Conservation (phyloP, 441 rosid genomes). For the Hura crepitans region DNA sequence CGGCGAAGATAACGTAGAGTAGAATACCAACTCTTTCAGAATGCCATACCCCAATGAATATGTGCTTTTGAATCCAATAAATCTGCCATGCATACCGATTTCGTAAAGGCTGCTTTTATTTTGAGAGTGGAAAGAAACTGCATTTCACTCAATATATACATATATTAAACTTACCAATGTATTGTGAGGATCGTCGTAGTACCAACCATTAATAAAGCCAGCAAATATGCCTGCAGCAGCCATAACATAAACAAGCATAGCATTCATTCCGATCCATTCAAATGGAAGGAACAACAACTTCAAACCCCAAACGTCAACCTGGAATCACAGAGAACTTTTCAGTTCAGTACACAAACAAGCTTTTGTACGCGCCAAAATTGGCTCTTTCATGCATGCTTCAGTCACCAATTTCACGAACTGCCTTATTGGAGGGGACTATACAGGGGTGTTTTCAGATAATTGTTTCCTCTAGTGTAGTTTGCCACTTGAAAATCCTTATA, state of each 20-base stretch:
- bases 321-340: background rate
- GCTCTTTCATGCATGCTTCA: too few relatives aligned
- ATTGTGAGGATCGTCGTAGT: constrained; percentile 56
- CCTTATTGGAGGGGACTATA: background rate
- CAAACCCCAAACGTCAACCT: constrained; percentile 22
- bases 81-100: constrained; percentile 14
- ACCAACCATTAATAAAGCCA: constrained; percentile 86
- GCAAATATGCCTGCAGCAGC: constrained; percentile 90
- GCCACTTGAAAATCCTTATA: too few relatives aligned
- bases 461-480: too few relatives aligned
- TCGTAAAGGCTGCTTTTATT: background rate
- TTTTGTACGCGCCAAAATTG: too few relatives aligned
- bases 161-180: constrained; percentile 45
- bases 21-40: constrained; percentile 58
- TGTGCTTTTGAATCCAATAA: constrained; percentile 61
- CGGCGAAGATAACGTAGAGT: constrained; percentile 65
- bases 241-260: constrained; percentile 91
- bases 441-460: background rate
- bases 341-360: too few relatives aligned
- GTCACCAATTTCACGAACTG: background rate
- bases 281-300: constrained; percentile 50
- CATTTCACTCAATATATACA: background rate
- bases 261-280: constrained; percentile 90
- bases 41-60: constrained; percentile 60
- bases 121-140: background rate